These are phyloP conservation scores for Globisporangium megalacanthum DNA, from an alignment of 352 stramenopile species.

Conservation along the genomic window DNA sequence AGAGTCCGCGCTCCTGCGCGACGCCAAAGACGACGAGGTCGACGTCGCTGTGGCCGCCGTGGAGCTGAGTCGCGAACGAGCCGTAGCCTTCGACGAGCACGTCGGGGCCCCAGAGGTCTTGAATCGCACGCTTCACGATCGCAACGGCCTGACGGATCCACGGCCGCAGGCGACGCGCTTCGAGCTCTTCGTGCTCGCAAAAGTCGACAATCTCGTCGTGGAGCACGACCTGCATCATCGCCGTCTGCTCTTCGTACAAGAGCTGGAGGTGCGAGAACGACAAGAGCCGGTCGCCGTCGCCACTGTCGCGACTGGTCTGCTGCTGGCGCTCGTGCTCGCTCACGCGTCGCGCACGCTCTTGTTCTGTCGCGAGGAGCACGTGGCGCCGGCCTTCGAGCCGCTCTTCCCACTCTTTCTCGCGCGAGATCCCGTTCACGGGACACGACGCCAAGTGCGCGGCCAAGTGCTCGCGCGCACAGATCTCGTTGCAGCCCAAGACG, in stretches of 20 bases:
- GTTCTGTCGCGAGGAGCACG: constrained; percentile 70
- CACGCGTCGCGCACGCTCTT: constrained; percentile 65
- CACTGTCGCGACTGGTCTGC: constrained; percentile 15
- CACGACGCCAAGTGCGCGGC: constrained; percentile 59
- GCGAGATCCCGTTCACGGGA: constrained; percentile 60
- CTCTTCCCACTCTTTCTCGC: constrained; percentile 77
- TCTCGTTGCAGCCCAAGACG: constrained; percentile 71
- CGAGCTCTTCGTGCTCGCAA: constrained; percentile 34
- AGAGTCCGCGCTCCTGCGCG: constrained; percentile 34
- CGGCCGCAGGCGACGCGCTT: constrained; percentile 24
- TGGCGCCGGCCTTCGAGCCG: constrained; percentile 53
- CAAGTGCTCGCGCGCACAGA: constrained; percentile 68
- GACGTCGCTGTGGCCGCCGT: constrained; percentile 62
- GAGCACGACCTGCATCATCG: constrained; percentile 69
- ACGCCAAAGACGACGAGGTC: constrained; percentile 78
- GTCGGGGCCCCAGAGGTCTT: constrained; percentile 37
- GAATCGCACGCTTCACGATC: constrained; percentile 37
- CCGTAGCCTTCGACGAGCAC: constrained; percentile 64
- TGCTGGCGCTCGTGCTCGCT: constrained; percentile 42
- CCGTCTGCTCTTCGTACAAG: constrained; percentile 78
- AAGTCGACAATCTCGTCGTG: constrained; percentile 77
- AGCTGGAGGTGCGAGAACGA: constrained; percentile 65
- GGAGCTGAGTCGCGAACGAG: constrained; percentile 66
- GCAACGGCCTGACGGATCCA: constrained; percentile 54
- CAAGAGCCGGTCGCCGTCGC: constrained; percentile 22